Percentiles rank a stretch among this genome's conserved stretches.
phyloP scores from a whole-genome alignment of 345 rosid species.

The Lagerstroemia speciosa region DNA sequence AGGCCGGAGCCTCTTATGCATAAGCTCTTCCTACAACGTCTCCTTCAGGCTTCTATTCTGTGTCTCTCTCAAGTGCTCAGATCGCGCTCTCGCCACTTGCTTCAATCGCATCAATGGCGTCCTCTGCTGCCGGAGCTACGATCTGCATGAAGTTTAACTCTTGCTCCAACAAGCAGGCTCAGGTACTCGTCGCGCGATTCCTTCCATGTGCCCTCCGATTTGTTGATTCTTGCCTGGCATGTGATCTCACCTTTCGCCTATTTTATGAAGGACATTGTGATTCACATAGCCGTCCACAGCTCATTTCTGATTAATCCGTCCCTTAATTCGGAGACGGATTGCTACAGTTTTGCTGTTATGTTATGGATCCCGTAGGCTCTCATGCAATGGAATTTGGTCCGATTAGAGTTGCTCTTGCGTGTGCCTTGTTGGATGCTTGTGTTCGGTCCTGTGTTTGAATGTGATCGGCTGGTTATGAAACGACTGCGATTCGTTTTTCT shows the following conservation, averaged over 20 bases:
- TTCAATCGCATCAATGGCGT: constrained; percentile 10
- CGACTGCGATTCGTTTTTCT: not conserved
- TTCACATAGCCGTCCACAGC: not conserved
- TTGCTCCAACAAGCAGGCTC: constrained; percentile 10
- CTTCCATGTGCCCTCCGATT: not conserved
- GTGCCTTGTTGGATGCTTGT: not conserved
- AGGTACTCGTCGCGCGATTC: not conserved
- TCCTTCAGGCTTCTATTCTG: no score
- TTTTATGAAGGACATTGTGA: not conserved
- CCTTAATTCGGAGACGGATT: not conserved
- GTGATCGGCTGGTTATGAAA: not conserved
- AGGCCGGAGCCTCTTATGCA: no score
- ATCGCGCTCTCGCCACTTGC: not conserved
- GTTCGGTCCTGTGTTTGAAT: not conserved
- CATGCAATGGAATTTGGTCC: not conserved
- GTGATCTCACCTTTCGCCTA: not conserved
- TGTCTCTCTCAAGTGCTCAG: not conserved
- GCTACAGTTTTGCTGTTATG: not conserved
- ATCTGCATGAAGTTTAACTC: constrained; percentile 9
- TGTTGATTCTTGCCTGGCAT: not conserved
- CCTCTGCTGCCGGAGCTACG: constrained; percentile 7
- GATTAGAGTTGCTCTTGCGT: not conserved
- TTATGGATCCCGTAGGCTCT: not conserved
- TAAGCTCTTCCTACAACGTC: no score
- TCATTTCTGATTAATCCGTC: not conserved